A percentile compares a stretch with the other conserved stretches of the same genome.
These are phyloP conservation scores for Aspergillus diversus DNA, from an alignment of 495 filamentous ascomycete species.

Conservation along the genomic window DNA sequence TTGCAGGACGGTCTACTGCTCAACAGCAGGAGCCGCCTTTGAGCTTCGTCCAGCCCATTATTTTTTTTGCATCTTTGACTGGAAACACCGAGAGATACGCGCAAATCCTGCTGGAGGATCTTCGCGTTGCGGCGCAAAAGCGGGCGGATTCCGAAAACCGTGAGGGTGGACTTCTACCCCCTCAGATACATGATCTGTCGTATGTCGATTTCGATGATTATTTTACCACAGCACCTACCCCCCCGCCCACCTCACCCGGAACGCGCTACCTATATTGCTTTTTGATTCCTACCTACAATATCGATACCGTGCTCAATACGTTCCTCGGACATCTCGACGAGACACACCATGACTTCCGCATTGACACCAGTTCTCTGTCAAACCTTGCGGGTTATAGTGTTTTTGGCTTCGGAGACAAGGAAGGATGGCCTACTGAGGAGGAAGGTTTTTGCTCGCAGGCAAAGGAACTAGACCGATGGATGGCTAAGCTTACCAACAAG, in stretches of 20 bases:
- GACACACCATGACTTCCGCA: slow-evolving; percentile 93
- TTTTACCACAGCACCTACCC: slow-evolving; percentile 65
- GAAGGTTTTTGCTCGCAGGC: slow-evolving; percentile 94
- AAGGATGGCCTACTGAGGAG: slow-evolving; percentile 87
- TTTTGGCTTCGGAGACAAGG: slow-evolving; percentile 89
- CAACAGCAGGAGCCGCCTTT: slow-evolving; percentile 22
- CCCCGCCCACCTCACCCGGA: slow-evolving; percentile 52
- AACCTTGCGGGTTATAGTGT: slow-evolving; percentile 83
- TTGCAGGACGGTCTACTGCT: slow-evolving; percentile 26
- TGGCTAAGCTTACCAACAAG: slow-evolving; percentile 84
- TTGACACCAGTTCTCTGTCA: slow-evolving; percentile 83
- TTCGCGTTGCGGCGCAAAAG: slow-evolving; percentile 44
- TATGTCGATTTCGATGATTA: slow-evolving; percentile 90
- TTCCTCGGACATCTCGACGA: slow-evolving; percentile 84
- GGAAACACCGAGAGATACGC: slow-evolving; percentile 75
- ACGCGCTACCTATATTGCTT: slow-evolving; percentile 78
- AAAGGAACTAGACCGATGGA: slow-evolving; percentile 87
- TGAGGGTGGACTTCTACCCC: slow-evolving; percentile 51
- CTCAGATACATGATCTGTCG: slow-evolving; percentile 76
- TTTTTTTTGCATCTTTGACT: slow-evolving; percentile 89
- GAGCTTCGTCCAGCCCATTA: slow-evolving; percentile 66
- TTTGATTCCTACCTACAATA: slow-evolving; percentile 86
- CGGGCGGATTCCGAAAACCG: slow-evolving; percentile 34
- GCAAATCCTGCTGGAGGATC: slow-evolving; percentile 54
- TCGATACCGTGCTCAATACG: slow-evolving; percentile 81